Base-by-base conservation (phyloP, 768 basidiomycete genomes). In the Tubosaeta brunneosetosa region DNA sequence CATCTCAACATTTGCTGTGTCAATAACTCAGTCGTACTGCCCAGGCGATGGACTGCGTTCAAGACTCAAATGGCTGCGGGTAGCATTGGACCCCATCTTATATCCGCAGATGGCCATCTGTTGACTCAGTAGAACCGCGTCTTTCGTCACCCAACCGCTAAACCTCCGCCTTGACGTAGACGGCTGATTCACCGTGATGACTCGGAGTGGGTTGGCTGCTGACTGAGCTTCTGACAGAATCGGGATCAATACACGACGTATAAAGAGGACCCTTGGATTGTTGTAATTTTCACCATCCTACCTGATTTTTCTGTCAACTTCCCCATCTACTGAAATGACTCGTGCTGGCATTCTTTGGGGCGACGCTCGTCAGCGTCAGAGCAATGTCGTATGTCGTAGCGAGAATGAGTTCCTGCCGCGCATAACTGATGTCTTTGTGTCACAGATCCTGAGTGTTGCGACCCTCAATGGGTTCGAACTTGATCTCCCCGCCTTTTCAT, bases 381-480 rank as follows among this genome's bases (percentile, higher is more conserved):
- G 22, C 25, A 47, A 47, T 37, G 34, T 47, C 36, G 46, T 47
- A 17, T 25, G 46, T 47, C 46, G 16, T 26, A 2, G 22, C 14
- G n/a, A 14, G 14, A 14, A 12, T 6, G 7, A 36, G 33, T 7
- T 10, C 11, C 25, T 6, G n/a, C 4, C 5, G 13, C 22, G 11
- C 11, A 34, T 19, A 40, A 40, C 17, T 6, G 4, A 8, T 19
- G 11, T 16, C 14, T 7, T 29, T 46, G 25, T 5, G 19, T 34
- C 12, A 29, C 33, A 58, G 50, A 58, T 58, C 13, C 34, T 52
- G 10, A 49, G 47, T 26, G 50, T 54, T 12, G 51, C 53, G 4
- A 47, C 53, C 19, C 26, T 58, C 41, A 40, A 51, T 14, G 50
- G 47, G 4, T 34, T 55, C 9, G 57, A 58, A 41, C 29, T 55